These are phyloP conservation scores for Monsonia emarginata DNA, from an alignment of 441 rosid genomes.

Conservation along the genomic window DNA sequence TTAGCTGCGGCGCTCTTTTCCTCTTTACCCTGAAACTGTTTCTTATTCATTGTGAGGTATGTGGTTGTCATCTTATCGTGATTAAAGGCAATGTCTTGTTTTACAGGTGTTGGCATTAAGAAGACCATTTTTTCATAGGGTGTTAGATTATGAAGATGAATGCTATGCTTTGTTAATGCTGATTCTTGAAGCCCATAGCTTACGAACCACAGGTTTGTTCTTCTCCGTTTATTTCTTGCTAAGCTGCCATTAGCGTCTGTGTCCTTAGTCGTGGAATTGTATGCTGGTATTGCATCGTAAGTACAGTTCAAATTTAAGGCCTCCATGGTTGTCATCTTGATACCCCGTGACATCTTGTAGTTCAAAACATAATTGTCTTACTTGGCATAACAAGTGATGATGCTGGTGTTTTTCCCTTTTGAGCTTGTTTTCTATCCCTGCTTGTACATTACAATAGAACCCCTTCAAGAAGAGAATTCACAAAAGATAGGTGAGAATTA, in stretches of 20 bases:
- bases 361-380: background rate
- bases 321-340: too few species aligned
- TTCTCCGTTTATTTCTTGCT: background rate
- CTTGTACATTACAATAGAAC: background rate
- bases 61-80: background rate
- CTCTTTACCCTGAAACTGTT: background rate
- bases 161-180: slow-evolving; percentile 81
- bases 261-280: background rate
- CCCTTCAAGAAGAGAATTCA: background rate
- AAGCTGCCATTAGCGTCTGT: background rate
- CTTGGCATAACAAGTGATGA: background rate
- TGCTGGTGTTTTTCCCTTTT: background rate
- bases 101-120: slow-evolving; percentile 83
- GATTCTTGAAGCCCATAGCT: slow-evolving; percentile 84
- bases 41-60: background rate
- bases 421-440: background rate
- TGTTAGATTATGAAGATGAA: slow-evolving; percentile 88
- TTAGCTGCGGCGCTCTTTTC: background rate
- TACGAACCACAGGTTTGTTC: slow-evolving; percentile 71
- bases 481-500: background rate
- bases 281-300: background rate
- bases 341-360: too few species aligned
- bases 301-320: too few species aligned
- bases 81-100: slow-evolving; percentile 15
- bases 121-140: slow-evolving; percentile 75